Evolutionary conservation across 768 basidiomycete genomes (phyloP).

Genomic region (Ramaria rubella): DNA sequence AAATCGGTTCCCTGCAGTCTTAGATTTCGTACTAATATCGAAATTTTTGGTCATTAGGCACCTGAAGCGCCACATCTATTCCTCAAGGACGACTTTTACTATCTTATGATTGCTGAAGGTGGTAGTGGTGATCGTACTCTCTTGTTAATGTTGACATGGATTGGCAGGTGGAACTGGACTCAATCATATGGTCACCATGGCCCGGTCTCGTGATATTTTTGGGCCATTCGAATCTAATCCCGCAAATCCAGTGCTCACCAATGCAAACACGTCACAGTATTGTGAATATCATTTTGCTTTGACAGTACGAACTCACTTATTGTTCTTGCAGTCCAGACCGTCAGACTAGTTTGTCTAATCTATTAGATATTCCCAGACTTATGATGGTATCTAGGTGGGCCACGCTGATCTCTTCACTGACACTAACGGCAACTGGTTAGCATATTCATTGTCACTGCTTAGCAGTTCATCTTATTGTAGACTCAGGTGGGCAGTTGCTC

Average conservation of each 20-base stretch:
- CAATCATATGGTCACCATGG: conserved; percentile 2
- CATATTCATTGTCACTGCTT: neutral
- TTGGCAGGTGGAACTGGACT: conserved; percentile 5
- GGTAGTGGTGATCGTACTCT: neutral
- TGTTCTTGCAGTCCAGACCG: neutral
- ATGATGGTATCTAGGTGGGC: neutral
- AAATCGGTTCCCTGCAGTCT: no score
- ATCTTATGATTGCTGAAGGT: conserved; percentile 10
- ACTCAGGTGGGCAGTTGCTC: conserved; percentile 2
- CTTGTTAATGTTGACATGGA: neutral
- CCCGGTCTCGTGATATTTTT: neutral
- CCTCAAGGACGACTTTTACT: conserved; percentile 2
- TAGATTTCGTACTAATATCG: neutral
- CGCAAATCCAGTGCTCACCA: conserved; percentile 5
- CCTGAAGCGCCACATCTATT: conserved; percentile 5
- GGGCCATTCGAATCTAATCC: conserved; percentile 7
- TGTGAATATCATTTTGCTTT: neutral
- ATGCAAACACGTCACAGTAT: conserved; percentile 4
- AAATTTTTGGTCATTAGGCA: neutral
- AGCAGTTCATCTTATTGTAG: neutral
- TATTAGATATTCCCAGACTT: neutral
- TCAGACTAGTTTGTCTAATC: neutral
- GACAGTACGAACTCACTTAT: neutral
- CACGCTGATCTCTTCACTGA: conserved; percentile 5
- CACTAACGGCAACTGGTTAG: conserved; percentile 6